These are phyloP conservation scores for Wickerhamiella kurtzmanii DNA, from an alignment of 805 yeast genomes.

Conservation along the genomic window DNA sequence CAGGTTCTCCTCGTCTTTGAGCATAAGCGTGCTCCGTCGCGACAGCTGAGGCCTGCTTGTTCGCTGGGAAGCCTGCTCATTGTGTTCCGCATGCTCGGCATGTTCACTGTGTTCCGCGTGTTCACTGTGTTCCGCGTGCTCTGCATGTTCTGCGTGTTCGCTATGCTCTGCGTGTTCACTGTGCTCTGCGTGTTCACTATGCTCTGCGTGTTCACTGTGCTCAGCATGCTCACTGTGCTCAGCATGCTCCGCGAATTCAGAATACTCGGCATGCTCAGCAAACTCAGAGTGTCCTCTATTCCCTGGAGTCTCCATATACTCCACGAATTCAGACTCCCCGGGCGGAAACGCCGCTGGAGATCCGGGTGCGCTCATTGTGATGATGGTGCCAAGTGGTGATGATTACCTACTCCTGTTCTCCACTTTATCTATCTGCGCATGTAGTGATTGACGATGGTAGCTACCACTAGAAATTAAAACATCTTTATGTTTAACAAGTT, in stretches of 20 bases:
- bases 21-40: conserved; percentile 18
- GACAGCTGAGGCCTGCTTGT: conserved; percentile 8
- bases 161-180: conserved; percentile 5
- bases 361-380: neutral
- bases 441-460: too few species aligned
- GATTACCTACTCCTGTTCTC: too few species aligned
- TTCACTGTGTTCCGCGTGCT: conserved; percentile 5
- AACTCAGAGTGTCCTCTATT: conserved; percentile 1
- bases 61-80: conserved; percentile 1
- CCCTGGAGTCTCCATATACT: neutral
- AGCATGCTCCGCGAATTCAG: conserved; percentile 5
- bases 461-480: too few species aligned
- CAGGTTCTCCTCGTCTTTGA: conserved; percentile 14
- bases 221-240: conserved; percentile 2
- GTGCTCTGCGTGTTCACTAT: conserved; percentile 5
- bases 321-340: neutral
- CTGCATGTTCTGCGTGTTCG: neutral
- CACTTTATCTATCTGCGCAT: too few species aligned
- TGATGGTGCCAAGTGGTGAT: neutral
- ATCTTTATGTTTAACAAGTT: too few species aligned
- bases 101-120: conserved; percentile 6
- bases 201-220: conserved; percentile 3
- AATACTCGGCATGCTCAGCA: conserved; percentile 4
- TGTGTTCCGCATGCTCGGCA: conserved; percentile 3
- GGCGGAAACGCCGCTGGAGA: conserved; percentile 1